Conservation (phyloP, 371 early-diverging fungal species). For the Mucor piriformis region DNA sequence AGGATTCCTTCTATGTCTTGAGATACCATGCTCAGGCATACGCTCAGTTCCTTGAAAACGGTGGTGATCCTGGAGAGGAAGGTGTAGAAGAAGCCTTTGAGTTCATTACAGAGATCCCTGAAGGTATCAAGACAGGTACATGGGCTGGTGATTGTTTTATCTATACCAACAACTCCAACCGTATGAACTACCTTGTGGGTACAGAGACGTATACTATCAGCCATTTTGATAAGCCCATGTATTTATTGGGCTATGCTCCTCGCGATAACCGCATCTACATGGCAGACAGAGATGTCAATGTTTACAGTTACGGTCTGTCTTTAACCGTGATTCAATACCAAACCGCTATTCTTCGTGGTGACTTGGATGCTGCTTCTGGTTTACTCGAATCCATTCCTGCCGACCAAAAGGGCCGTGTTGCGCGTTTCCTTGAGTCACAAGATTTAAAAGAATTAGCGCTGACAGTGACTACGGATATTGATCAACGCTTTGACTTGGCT, state of each 20-base stretch:
- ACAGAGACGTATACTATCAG: constrained; percentile 89
- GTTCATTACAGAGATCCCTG: constrained; percentile 89
- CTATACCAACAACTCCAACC: constrained; percentile 87
- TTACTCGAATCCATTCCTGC: constrained; percentile 84
- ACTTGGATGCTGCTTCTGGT: constrained; percentile 77
- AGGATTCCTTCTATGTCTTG: constrained; percentile 91
- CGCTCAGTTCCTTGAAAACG: constrained; percentile 74
- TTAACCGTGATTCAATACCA: constrained; percentile 94
- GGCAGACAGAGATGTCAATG: constrained; percentile 89
- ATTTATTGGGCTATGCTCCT: constrained; percentile 92
- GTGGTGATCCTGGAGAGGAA: constrained; percentile 80
- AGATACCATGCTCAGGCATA: constrained; percentile 89
- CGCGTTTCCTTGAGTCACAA: constrained; percentile 94
- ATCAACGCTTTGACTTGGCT: constrained; percentile 95
- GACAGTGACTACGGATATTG: constrained; percentile 89
- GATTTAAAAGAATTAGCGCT: constrained; percentile 90
- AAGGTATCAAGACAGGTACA: constrained; percentile 88
- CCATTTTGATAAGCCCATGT: constrained; percentile 91
- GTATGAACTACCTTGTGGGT: constrained; percentile 95
- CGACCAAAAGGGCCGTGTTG: constrained; percentile 88
- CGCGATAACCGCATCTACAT: constrained; percentile 93
- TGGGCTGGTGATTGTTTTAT: constrained; percentile 99
- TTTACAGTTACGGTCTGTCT: constrained; percentile 91
- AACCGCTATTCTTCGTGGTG: constrained; percentile 92
- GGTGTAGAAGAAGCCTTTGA: constrained; percentile 97